Evolutionary conservation across 345 rosid genomes (phyloP).

Genomic region (Brassica napus): DNA sequence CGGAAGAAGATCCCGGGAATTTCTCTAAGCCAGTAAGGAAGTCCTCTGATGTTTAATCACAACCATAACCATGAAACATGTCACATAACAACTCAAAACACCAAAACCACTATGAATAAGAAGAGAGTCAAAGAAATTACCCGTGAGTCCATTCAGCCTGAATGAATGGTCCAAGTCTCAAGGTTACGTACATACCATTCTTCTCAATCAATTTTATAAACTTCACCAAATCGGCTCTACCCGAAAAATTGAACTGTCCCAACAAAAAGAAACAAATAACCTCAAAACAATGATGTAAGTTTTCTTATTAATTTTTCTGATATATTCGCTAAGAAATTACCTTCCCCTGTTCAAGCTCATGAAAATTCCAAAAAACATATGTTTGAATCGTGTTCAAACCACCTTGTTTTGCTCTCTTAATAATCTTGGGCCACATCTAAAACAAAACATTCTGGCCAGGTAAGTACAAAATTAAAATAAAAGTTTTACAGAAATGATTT

Average conservation of each 20-base stretch:
- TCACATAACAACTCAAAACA: slow-evolving; percentile 7
- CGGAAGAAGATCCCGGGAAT: slow-evolving; percentile 68
- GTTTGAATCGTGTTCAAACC: slow-evolving; percentile 70
- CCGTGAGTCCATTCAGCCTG: slow-evolving; percentile 99
- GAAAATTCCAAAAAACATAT: slow-evolving; percentile 70
- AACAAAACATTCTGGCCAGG: slow-evolving; percentile 5
- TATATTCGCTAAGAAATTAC: slow-evolving; percentile 24
- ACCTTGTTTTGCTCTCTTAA: slow-evolving; percentile 49
- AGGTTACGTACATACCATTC: slow-evolving; percentile 58
- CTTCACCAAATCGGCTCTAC: slow-evolving; percentile 67
- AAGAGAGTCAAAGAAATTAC: slow-evolving; percentile 42
- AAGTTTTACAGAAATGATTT: not conserved
- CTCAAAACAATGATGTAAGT: not conserved
- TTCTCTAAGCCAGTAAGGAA: slow-evolving; percentile 92
- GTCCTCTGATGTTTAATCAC: slow-evolving; percentile 56
- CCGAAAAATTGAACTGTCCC: slow-evolving; percentile 68
- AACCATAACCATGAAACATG: slow-evolving; percentile 20
- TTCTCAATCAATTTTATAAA: slow-evolving; percentile 64
- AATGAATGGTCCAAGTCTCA: slow-evolving; percentile 88
- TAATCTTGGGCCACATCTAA: slow-evolving; percentile 48
- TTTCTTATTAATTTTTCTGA: not conserved
- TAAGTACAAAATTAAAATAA: not conserved
- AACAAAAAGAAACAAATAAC: not conserved
- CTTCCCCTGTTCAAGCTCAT: slow-evolving; percentile 52
- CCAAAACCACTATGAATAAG: not conserved